Evolutionary conservation across 306 rosid genomes (phyloP), one percentile per base, ranked within the genome.

Genomic region (Inga laurina): DNA sequence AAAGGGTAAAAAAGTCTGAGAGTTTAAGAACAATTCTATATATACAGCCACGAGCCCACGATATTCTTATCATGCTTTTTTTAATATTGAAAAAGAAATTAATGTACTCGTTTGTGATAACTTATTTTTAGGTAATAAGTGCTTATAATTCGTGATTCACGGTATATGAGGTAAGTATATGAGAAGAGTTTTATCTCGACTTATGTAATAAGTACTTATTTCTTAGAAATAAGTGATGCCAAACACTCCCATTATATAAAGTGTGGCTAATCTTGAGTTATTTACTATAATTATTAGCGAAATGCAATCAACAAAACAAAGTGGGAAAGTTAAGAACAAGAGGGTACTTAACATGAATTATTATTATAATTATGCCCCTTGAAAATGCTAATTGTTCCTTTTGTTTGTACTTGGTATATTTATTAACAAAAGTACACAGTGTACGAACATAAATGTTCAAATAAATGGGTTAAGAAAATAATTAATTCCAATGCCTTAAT

Each of bases 391-490:
- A 27, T 76, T 56, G 82, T 57, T 48, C 48, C 8, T 30, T 30
- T 64, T 30, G 39, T 30, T 70, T 72, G 79, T 71, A 62, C 74
- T 65, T 32, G 71, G 43, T 32, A 57, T 14, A 57, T 65, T 27
- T 62, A 13, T 62, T 24, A 62, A 27, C 39, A 27, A 27, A 62
- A 11, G 86, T 83, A 83, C 86, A 77, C 27, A 14, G 24, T 46
- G 82, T 83, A 83, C 86, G 21, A 72, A 43, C 75, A 61, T 61
- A 78, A 19, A 30, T 48, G 24, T 68, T 61, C 79, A 77, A 77
- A 46, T 59, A 72, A 70, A 61, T 13, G 48, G 82, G 43, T 83
- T 18, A 15, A 69, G 8, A 70, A 56, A 16, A 14, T 16, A 52
- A 19, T 67, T 43, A 46, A 77, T 82, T 67, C 6, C 52, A 64